Conservation (phyloP, 768 basidiomycete species). For the Xanthoconium stramineum region DNA sequence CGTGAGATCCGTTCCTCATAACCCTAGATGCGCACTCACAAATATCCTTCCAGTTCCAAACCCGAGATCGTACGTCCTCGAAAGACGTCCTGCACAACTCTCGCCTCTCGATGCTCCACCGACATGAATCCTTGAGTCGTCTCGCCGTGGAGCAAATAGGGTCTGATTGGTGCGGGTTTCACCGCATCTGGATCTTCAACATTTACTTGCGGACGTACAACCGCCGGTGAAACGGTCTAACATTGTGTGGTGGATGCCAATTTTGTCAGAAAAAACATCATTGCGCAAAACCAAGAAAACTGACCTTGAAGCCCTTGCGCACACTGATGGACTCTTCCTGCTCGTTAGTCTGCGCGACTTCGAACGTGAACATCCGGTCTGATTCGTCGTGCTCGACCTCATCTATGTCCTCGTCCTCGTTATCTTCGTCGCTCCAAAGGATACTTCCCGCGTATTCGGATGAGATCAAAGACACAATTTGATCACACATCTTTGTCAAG, state of each 20-base stretch:
- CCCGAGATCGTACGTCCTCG: not conserved
- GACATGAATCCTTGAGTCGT: constrained; percentile 41
- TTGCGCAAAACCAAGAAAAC: not conserved
- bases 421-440: constrained; percentile 40
- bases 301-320: constrained; percentile 46
- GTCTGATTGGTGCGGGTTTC: constrained; percentile 12
- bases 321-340: constrained; percentile 49
- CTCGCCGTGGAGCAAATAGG: constrained; percentile 39
- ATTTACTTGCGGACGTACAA: constrained; percentile 7
- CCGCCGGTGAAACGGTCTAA: constrained; percentile 14
- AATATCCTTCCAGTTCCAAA: constrained; percentile 10
- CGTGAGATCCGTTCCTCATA: not conserved
- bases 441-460: constrained; percentile 43
- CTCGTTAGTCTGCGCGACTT: constrained; percentile 52
- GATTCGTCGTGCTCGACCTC: constrained; percentile 38
- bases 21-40: constrained; percentile 17
- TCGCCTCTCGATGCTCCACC: constrained; percentile 19
- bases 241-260: not conserved
- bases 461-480: constrained; percentile 50
- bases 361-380: constrained; percentile 51
- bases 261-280: not conserved
- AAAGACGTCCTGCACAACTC: not conserved
- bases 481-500: constrained; percentile 57
- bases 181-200: constrained; percentile 2
- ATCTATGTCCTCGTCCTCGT: constrained; percentile 26